phyloP scores from a whole-genome alignment of 768 basidiomycete species.

The Macrolepiota fuliginosa region DNA sequence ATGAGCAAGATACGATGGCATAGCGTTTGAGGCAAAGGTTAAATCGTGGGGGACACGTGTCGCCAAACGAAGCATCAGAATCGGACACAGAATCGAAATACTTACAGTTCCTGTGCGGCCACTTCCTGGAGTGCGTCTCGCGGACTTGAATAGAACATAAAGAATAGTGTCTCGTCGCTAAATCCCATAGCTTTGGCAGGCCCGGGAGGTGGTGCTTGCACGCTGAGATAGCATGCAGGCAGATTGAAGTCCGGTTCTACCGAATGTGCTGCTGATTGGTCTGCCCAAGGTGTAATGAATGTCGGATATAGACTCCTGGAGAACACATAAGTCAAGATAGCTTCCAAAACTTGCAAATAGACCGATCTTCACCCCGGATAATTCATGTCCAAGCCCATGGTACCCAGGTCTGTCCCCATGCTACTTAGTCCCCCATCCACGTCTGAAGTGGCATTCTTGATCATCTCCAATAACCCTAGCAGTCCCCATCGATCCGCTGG shows the following conservation, averaged over 20 bases:
- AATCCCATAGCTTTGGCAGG: constrained; percentile 80
- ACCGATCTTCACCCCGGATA: constrained; percentile 65
- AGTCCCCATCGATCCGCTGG: constrained; percentile 97
- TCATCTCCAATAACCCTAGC: constrained; percentile 78
- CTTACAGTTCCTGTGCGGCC: constrained; percentile 93
- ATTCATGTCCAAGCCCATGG: constrained; percentile 89
- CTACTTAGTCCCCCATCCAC: constrained; percentile 78
- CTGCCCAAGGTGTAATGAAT: constrained; percentile 96
- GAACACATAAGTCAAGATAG: constrained; percentile 14
- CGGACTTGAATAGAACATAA: constrained; percentile 96
- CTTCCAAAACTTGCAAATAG: constrained; percentile 14
- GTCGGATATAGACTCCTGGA: constrained; percentile 82
- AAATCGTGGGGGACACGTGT: constrained; percentile 10
- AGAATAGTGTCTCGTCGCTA: constrained; percentile 95
- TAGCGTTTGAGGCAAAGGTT: neutral
- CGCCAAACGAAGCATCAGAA: neutral
- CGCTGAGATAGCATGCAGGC: constrained; percentile 85
- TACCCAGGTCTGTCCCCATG: constrained; percentile 88
- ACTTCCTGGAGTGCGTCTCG: constrained; percentile 92
- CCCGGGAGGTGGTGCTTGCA: constrained; percentile 83
- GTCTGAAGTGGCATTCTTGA: constrained; percentile 76
- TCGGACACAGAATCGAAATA: constrained; percentile 22
- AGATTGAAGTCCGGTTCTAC: constrained; percentile 93
- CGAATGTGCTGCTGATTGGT: constrained; percentile 78
- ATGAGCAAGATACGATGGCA: neutral